These are phyloP conservation scores for Salix purpurea DNA, from an alignment of 345 rosid genomes.

Conservation along the genomic window DNA sequence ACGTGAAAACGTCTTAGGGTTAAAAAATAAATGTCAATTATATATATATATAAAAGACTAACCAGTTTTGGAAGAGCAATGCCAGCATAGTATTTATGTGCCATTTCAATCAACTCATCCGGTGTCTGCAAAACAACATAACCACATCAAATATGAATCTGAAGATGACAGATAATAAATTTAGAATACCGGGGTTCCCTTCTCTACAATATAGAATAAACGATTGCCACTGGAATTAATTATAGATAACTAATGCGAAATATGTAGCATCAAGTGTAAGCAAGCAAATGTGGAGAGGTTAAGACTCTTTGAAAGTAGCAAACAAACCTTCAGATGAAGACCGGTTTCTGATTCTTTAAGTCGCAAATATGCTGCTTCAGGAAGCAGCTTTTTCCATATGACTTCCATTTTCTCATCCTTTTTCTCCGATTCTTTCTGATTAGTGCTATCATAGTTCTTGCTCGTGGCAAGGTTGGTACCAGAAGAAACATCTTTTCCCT, in stretches of 20 bases:
- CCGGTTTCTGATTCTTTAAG: slow-evolving; percentile 39
- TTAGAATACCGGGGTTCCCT: background rate
- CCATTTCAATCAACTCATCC: slow-evolving; percentile 30
- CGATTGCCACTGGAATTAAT: background rate
- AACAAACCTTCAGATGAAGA: slow-evolving; percentile 34
- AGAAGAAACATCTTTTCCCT: slow-evolving; percentile 46
- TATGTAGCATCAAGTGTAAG: background rate
- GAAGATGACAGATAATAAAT: slow-evolving; percentile 1
- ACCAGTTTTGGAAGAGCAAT: slow-evolving; percentile 36
- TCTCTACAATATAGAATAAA: no score
- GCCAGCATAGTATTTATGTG: slow-evolving; percentile 27
- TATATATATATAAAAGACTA: slow-evolving; percentile 22
- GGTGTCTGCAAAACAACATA: slow-evolving; percentile 24
- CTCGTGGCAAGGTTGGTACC: slow-evolving; percentile 34
- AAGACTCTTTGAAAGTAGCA: slow-evolving; percentile 11
- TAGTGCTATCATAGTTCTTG: slow-evolving; percentile 42
- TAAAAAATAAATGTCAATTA: background rate
- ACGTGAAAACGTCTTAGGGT: slow-evolving; percentile 1
- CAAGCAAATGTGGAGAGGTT: background rate
- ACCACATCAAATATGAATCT: background rate
- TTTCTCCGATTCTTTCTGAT: slow-evolving; percentile 58
- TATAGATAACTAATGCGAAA: background rate
- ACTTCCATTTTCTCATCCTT: slow-evolving; percentile 56
- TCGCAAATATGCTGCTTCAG: slow-evolving; percentile 28
- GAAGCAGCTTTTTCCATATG: slow-evolving; percentile 40